Evolutionary conservation across 2,329 filamentous ascomycete species (phyloP).

Genomic region (Aquanectria penicillioides): DNA sequence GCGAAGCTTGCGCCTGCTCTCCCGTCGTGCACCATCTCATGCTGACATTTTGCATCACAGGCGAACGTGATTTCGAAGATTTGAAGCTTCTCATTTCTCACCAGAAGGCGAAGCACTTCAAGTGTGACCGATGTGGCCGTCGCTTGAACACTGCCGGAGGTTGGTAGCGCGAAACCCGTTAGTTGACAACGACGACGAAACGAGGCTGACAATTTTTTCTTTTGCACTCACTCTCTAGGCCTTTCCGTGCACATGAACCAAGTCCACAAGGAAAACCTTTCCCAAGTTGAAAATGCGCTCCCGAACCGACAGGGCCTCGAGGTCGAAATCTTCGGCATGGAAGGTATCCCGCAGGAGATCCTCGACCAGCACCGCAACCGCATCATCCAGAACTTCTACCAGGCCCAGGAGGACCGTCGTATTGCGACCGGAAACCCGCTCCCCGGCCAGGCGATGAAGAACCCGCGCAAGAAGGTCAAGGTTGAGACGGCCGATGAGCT

Average conservation of each 20-base stretch:
- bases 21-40: conserved; percentile 21
- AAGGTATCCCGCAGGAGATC: conserved; percentile 90
- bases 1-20: conserved; percentile 31
- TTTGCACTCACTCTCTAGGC: conserved; percentile 61
- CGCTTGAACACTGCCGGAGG: conserved; percentile 94
- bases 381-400: conserved; percentile 86
- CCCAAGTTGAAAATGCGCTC: conserved; percentile 90
- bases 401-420: conserved; percentile 83
- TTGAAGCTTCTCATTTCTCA: conserved; percentile 95
- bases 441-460: conserved; percentile 71
- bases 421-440: conserved; percentile 86
- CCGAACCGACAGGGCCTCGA: conserved; percentile 86
- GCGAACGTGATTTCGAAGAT: conserved; percentile 97
- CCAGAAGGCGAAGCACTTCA: conserved; percentile 99
- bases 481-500: conserved; percentile 81
- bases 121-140: conserved; percentile 90
- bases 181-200: neutral
- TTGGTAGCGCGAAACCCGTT: too few species aligned
- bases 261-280: conserved; percentile 94
- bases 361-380: conserved; percentile 85
- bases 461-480: conserved; percentile 76
- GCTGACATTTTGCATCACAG: conserved; percentile 50
- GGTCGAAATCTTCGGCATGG: conserved; percentile 98
- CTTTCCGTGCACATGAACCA: conserved; percentile 97
- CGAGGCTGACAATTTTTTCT: conserved; percentile 29